phyloP scores from a whole-genome alignment of 2,329 filamentous ascomycete genomes.

The Penicillium sp. region DNA sequence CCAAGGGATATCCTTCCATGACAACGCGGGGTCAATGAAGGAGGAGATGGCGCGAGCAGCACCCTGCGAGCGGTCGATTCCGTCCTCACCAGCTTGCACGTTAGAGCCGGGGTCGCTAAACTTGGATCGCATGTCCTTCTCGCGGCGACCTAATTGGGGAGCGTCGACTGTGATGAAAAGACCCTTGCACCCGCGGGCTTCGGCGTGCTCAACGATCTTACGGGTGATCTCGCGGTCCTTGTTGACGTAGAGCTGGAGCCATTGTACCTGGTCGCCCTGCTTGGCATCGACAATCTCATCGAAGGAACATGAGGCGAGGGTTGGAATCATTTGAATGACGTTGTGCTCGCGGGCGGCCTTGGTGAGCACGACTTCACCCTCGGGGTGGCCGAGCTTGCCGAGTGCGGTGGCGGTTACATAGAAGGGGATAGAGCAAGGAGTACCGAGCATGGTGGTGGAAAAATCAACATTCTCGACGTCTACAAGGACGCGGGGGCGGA shows the following conservation, averaged over 20 bases:
- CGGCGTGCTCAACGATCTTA: conserved; percentile 88
- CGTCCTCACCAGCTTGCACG: conserved; percentile 72
- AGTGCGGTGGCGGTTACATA: conserved; percentile 96
- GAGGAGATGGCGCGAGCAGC: conserved; percentile 92
- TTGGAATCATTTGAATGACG: conserved; percentile 98
- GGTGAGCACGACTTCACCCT: conserved; percentile 91
- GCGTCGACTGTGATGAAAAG: conserved; percentile 99
- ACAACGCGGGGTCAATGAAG: conserved; percentile 94
- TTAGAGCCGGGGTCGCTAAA: conserved; percentile 81
- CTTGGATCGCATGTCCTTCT: conserved; percentile 97
- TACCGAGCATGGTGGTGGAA: conserved; percentile 90
- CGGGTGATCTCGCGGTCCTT: conserved; percentile 90
- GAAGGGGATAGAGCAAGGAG: conserved; percentile 81
- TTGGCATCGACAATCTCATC: conserved; percentile 93
- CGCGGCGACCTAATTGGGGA: conserved; percentile 87
- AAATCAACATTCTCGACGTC: conserved; percentile 88
- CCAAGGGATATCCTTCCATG: conserved; percentile 94
- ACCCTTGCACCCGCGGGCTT: conserved; percentile 86
- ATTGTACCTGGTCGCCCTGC: conserved; percentile 81
- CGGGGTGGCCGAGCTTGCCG: conserved; percentile 89
- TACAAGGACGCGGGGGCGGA: conserved; percentile 84
- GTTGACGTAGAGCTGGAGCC: conserved; percentile 97
- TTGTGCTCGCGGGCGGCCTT: conserved; percentile 81
- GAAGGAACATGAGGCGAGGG: conserved; percentile 92
- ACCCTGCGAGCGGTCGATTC: conserved; percentile 84